phyloP scores from a whole-genome alignment of 1,284 basidiomycete species.

The Leccinum pallidistipes region DNA sequence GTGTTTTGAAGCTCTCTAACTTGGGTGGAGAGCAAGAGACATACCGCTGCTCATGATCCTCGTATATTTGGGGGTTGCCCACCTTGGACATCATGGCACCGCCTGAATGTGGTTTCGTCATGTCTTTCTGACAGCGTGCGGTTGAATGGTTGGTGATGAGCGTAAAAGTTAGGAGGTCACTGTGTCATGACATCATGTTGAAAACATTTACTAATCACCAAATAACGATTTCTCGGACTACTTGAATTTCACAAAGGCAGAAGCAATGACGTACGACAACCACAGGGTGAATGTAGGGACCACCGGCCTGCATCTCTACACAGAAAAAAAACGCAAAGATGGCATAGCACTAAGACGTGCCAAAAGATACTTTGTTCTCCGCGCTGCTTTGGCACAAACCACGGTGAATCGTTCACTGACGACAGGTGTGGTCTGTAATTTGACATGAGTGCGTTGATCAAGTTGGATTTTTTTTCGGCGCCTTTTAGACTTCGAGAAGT shows the following conservation, averaged over 20 bases:
- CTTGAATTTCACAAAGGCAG: constrained; percentile 5
- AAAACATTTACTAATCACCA: neutral
- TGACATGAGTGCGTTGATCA: constrained; percentile 47
- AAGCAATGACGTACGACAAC: neutral
- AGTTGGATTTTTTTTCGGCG: no score
- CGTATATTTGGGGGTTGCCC: constrained; percentile 45
- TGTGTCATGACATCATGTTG: constrained; percentile 19
- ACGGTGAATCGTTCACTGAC: constrained; percentile 10
- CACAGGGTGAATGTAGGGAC: constrained; percentile 26
- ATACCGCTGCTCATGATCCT: constrained; percentile 44
- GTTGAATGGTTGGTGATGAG: neutral
- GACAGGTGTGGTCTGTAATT: constrained; percentile 43
- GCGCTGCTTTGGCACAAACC: constrained; percentile 39
- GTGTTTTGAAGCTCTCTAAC: neutral
- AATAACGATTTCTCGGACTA: no score
- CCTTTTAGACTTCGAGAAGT: no score
- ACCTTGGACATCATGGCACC: constrained; percentile 47
- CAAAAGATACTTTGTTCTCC: constrained; percentile 25
- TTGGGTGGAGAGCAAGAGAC: neutral
- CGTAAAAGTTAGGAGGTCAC: constrained; percentile 4
- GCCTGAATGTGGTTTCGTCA: constrained; percentile 29
- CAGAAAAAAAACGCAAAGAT: constrained; percentile 22
- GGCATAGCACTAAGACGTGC: constrained; percentile 32
- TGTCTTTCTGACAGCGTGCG: constrained; percentile 4
- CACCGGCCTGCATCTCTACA: constrained; percentile 33